Percentiles rank a stretch among this genome's conserved stretches.
Conservation (phyloP, 2,329 filamentous ascomycete genomes). For the Epichloe gansuensis region DNA sequence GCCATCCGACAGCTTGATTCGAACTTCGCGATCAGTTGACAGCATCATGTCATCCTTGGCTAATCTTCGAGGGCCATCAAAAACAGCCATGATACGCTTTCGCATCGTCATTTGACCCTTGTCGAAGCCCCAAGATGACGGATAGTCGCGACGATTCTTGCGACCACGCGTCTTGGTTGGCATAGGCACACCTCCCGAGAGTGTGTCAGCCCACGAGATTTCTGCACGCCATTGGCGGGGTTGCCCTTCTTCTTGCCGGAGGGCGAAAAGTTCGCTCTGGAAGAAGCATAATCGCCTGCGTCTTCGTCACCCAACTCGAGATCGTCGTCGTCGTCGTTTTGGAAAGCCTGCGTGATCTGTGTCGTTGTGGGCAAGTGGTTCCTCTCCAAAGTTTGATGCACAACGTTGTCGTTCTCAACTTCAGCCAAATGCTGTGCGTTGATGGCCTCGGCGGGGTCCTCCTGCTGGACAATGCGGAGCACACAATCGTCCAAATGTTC, state of each 20-base stretch:
- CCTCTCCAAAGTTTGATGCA: slow-evolving; percentile 51
- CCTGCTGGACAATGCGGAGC: slow-evolving; percentile 58
- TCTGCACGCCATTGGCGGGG: slow-evolving; percentile 45
- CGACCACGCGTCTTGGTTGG: slow-evolving; percentile 52
- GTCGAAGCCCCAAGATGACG: slow-evolving; percentile 84
- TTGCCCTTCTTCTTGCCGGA: slow-evolving; percentile 44
- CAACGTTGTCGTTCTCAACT: slow-evolving; percentile 51
- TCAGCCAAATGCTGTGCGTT: slow-evolving; percentile 55
- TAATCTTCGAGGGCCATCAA: slow-evolving; percentile 74
- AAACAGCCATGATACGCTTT: slow-evolving; percentile 89
- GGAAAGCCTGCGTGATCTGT: slow-evolving; percentile 26
- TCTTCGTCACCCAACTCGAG: slow-evolving; percentile 39
- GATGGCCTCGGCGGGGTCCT: slow-evolving; percentile 57
- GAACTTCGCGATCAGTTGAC: slow-evolving; percentile 86
- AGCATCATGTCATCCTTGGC: slow-evolving; percentile 99
- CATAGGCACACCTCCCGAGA: slow-evolving; percentile 57
- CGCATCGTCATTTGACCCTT: slow-evolving; percentile 95
- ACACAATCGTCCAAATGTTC: slow-evolving; percentile 83
- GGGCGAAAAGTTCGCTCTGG: slow-evolving; percentile 32
- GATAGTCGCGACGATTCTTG: slow-evolving; percentile 90
- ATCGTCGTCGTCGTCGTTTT: slow-evolving; percentile 34
- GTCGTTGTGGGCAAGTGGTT: slow-evolving; percentile 44
- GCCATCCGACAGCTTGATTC: slow-evolving; percentile 64
- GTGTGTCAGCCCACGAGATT: slow-evolving; percentile 63
- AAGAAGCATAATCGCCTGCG: slow-evolving; percentile 24